These are phyloP conservation scores for Pythium plurisporium DNA, from an alignment of 352 stramenopile genomes.

Conservation along the genomic window DNA sequence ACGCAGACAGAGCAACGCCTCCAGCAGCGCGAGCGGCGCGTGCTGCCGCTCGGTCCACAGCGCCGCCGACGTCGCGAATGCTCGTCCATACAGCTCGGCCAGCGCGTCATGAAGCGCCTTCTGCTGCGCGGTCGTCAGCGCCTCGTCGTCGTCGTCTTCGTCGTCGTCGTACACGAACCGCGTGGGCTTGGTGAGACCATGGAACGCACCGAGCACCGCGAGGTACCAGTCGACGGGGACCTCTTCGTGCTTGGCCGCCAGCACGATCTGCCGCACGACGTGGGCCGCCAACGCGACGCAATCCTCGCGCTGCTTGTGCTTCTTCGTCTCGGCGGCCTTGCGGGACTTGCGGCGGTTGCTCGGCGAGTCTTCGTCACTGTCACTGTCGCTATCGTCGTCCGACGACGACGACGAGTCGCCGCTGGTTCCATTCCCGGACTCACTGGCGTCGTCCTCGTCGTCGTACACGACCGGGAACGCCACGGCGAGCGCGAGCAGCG, in stretches of 20 bases:
- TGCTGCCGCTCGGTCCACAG: slow-evolving; percentile 24
- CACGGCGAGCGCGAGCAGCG: slow-evolving; percentile 39
- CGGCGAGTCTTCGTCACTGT: slow-evolving; percentile 4
- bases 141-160: slow-evolving; percentile 28
- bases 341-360: slow-evolving; percentile 19
- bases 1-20: slow-evolving; percentile 41
- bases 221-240: slow-evolving; percentile 37
- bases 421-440: slow-evolving; percentile 26
- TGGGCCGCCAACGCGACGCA: slow-evolving; percentile 32
- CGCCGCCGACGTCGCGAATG: slow-evolving; percentile 27
- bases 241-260: slow-evolving; percentile 1
- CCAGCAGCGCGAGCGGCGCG: slow-evolving; percentile 22
- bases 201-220: slow-evolving; percentile 34
- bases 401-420: slow-evolving; percentile 34
- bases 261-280: slow-evolving; percentile 18
- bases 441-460: slow-evolving; percentile 28
- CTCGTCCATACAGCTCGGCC: slow-evolving; percentile 44
- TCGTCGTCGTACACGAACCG: slow-evolving; percentile 32
- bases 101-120: slow-evolving; percentile 42
- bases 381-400: slow-evolving; percentile 24
- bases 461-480: slow-evolving; percentile 43
- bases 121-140: slow-evolving; percentile 26
- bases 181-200: slow-evolving; percentile 35
- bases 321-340: slow-evolving; percentile 1
- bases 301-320: slow-evolving; percentile 21